Conservation (phyloP, 2,329 filamentous ascomycete species). For the Scedosporium apiospermum region DNA sequence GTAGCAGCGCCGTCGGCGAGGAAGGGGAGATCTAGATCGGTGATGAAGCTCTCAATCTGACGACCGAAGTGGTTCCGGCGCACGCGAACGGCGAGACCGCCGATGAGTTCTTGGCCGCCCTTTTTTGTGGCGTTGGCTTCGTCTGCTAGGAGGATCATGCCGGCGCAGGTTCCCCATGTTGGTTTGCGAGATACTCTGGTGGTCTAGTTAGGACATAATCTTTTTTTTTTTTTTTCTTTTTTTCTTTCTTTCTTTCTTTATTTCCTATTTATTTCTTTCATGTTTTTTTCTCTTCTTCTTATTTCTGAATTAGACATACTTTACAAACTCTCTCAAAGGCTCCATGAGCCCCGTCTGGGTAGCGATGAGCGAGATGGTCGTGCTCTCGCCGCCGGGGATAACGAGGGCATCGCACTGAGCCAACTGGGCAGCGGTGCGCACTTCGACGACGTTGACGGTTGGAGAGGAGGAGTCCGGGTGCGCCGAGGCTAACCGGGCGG, state of each 20-base stretch:
- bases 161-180: conserved; percentile 93
- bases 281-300: background rate
- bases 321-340: conserved; percentile 81
- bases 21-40: conserved; percentile 64
- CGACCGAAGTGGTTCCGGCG: conserved; percentile 93
- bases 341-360: conserved; percentile 72
- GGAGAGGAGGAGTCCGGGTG: conserved; percentile 12
- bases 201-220: background rate
- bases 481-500: conserved; percentile 32
- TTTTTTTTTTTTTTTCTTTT: background rate
- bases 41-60: conserved; percentile 85
- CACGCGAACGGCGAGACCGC: conserved; percentile 81
- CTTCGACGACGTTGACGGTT: conserved; percentile 58
- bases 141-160: conserved; percentile 82
- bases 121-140: conserved; percentile 81
- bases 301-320: conserved; percentile 42
- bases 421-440: conserved; percentile 67
- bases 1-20: conserved; percentile 30
- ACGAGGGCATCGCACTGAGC: conserved; percentile 70
- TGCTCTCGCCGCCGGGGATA: conserved; percentile 91
- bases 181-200: conserved; percentile 64
- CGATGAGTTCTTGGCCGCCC: conserved; percentile 86
- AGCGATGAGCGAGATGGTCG: conserved; percentile 83
- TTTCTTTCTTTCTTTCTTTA: background rate
- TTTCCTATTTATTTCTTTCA: background rate